phyloP scores from a whole-genome alignment of 106 monocot genomes.

The Amphibolis antarctica region DNA sequence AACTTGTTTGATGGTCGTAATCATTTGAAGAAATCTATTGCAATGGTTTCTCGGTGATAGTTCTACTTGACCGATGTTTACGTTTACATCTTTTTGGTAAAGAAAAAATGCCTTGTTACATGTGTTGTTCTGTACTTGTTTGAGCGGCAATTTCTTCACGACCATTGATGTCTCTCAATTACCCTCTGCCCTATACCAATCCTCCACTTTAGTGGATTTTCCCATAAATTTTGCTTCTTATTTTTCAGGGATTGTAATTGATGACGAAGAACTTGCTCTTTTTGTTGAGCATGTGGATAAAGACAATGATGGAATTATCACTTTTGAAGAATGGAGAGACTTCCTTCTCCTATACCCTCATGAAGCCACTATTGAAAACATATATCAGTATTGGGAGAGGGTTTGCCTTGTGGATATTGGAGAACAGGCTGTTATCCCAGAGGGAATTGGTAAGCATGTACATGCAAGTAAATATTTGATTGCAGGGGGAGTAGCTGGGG shows the following conservation, averaged over 20 bases:
- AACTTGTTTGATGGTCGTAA: too few relatives aligned
- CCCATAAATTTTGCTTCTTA: not conserved
- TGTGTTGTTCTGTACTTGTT: not conserved
- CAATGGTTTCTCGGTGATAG: not conserved
- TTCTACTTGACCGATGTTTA: not conserved
- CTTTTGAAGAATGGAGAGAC: slow-evolving; percentile 98
- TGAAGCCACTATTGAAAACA: slow-evolving; percentile 84
- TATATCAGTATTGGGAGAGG: slow-evolving; percentile 87
- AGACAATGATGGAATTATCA: slow-evolving; percentile 91
- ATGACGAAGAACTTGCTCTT: slow-evolving; percentile 79
- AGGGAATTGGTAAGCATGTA: slow-evolving; percentile 74
- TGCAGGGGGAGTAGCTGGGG: slow-evolving; percentile 87
- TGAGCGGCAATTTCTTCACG: not conserved
- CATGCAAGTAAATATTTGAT: slow-evolving; percentile 82
- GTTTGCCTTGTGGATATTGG: slow-evolving; percentile 87
- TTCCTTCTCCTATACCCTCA: slow-evolving; percentile 87
- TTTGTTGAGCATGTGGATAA: slow-evolving; percentile 97
- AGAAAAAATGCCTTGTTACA: not conserved
- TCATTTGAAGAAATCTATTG: too few relatives aligned
- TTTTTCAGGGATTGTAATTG: slow-evolving; percentile 77
- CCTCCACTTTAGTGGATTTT: not conserved
- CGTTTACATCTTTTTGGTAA: not conserved
- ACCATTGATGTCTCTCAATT: not conserved
- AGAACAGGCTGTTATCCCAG: slow-evolving; percentile 82
- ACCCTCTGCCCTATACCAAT: not conserved